Conservation (phyloP, 2,329 filamentous ascomycete genomes). For the Cercospora brassicicola region DNA sequence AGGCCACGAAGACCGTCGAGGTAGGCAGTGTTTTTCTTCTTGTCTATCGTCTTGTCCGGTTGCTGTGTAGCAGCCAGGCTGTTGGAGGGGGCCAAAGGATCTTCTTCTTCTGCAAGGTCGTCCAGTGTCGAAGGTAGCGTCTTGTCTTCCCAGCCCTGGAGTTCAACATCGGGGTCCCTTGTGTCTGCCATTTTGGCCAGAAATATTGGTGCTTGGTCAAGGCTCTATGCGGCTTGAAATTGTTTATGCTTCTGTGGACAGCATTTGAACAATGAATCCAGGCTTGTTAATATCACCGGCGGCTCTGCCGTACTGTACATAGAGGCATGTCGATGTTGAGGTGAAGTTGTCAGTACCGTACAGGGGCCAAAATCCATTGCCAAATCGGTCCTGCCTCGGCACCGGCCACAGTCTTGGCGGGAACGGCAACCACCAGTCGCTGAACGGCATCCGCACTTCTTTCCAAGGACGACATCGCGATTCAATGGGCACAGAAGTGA, state of each 20-base stretch:
- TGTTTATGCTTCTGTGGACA: background rate
- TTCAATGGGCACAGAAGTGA: background rate
- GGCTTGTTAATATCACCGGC: background rate
- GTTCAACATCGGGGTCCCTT: slow-evolving; percentile 3
- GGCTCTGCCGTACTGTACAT: slow-evolving; percentile 1
- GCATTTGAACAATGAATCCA: background rate
- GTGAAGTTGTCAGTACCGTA: background rate
- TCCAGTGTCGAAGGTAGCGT: slow-evolving; percentile 8
- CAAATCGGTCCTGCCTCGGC: slow-evolving; percentile 5
- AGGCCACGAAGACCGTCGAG: slow-evolving; percentile 66
- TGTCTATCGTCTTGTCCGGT: background rate
- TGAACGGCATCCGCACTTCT: background rate
- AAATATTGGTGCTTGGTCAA: background rate
- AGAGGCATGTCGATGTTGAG: background rate
- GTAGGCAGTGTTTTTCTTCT: slow-evolving; percentile 38
- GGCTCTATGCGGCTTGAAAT: background rate
- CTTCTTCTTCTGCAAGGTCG: slow-evolving; percentile 10
- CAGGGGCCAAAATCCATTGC: slow-evolving; percentile 6
- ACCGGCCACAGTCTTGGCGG: slow-evolving; percentile 1
- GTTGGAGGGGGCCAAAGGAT: slow-evolving; percentile 11
- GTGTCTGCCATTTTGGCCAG: background rate
- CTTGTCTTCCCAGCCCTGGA: slow-evolving; percentile 13
- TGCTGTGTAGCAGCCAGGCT: background rate
- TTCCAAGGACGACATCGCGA: background rate
- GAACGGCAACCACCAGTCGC: background rate